Base-by-base conservation (phyloP, 768 basidiomycete species). In the Pulveroboletus sp. region DNA sequence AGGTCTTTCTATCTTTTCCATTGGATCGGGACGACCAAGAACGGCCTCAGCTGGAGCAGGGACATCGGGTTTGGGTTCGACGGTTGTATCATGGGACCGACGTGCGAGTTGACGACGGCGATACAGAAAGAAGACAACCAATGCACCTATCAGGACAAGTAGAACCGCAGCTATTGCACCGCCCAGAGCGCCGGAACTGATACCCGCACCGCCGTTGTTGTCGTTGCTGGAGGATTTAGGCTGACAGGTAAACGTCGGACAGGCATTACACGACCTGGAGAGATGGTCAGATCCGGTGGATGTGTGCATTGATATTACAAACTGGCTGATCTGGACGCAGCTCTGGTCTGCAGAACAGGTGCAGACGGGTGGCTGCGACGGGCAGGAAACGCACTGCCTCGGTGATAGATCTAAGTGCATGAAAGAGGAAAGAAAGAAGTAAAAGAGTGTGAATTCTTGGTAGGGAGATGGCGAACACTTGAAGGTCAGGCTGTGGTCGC, bases 11-110 rank as follows among this genome's bases (percentile, higher is more conserved):
- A 71, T 82, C 62, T 88, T 88, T 71, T 87, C 86, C 46, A 70
- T 83, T 28, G 89, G 89, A 67, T 91, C 86, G n/a, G 88, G 86
- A 37, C 89, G 76, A 64, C 82, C 86, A 51, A 91, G 82, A 31
- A 91, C 89, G 9, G 82, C 80, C 57, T 79, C 84, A 17, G 89
- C 88, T 18, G 85, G 71, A 2, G 86, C 89, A 33, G 87, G 88
- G 17, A 80, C 67, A 59, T 91, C 88, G 44, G 70, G 65, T 57
- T 77, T 77, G 48, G 70, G 59, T 50, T 81, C 79, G 30, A 57
- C 63, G 14, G 51, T 61, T 18, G 62, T 47, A 15, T 68, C 64
- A 21, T 58, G 47, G 31, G 61, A 49, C 48, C 66, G 71, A 53
- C 72, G 73, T 14, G 76, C 64, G 46, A 76, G 77, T 39, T 66